Percentiles rank a stretch among this genome's conserved stretches.
Conservation (phyloP, 768 basidiomycete genomes). For the Fomitopsis pulvina region DNA sequence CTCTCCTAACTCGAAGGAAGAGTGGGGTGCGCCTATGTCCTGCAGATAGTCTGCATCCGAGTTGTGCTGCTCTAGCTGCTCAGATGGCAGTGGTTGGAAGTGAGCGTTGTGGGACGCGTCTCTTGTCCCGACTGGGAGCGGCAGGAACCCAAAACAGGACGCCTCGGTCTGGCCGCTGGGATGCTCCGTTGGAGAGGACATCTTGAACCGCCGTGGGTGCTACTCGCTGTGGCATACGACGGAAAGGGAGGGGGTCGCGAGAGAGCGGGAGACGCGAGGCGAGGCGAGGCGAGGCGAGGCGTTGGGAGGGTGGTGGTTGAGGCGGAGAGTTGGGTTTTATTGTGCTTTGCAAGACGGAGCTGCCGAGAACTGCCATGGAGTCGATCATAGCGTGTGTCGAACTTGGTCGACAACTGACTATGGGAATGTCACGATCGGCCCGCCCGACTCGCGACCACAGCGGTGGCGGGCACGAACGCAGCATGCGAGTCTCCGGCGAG, state of each 20-base stretch:
- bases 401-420: background rate
- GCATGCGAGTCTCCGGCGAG: too few relatives aligned
- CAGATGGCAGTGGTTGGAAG: slow-evolving; percentile 34
- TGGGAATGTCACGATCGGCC: background rate
- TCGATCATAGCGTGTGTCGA: background rate
- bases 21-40: background rate
- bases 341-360: background rate
- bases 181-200: background rate
- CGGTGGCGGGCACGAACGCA: too few relatives aligned
- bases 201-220: background rate
- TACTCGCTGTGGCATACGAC: background rate
- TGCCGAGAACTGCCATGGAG: slow-evolving; percentile 4
- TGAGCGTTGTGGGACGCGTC: slow-evolving; percentile 36
- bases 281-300: slow-evolving; percentile 9
- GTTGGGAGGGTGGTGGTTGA: background rate
- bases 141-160: slow-evolving; percentile 22
- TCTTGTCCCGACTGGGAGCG: slow-evolving; percentile 27
- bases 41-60: slow-evolving; percentile 17
- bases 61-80: slow-evolving; percentile 24
- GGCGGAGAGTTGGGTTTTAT: slow-evolving; percentile 10
- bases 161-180: background rate
- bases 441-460: background rate
- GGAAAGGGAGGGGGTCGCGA: slow-evolving; percentile 10
- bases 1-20: background rate
- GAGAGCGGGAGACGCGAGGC: slow-evolving; percentile 12